These are phyloP conservation scores for Talaromyces stipitatus DNA, from an alignment of 495 filamentous ascomycete species.

Conservation along the genomic window DNA sequence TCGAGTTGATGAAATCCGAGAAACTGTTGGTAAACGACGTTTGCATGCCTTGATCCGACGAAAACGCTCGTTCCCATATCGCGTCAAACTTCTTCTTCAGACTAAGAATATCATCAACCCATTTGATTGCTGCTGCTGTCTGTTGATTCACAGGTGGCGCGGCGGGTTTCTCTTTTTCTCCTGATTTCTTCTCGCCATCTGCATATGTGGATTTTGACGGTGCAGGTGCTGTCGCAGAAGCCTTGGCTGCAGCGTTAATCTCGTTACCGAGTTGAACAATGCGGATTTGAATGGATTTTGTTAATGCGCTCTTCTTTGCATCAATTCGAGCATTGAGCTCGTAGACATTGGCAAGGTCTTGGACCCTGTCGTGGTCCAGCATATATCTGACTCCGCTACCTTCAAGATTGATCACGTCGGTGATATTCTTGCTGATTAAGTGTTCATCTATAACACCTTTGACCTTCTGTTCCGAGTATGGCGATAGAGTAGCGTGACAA, in stretches of 20 bases:
- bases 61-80: constrained; percentile 63
- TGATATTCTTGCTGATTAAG: constrained; percentile 65
- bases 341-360: constrained; percentile 72
- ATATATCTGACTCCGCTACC: constrained; percentile 77
- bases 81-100: constrained; percentile 87
- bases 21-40: constrained; percentile 79
- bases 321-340: constrained; percentile 73
- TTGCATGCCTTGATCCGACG: constrained; percentile 67
- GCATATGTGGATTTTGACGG: constrained; percentile 27
- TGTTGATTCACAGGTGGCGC: constrained; percentile 48
- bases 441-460: constrained; percentile 69
- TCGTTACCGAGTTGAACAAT: constrained; percentile 73
- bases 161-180: constrained; percentile 22
- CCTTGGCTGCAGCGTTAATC: constrained; percentile 60
- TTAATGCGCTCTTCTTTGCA: constrained; percentile 61
- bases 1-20: constrained; percentile 82
- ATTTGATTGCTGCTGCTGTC: constrained; percentile 80
- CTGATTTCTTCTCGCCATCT: constrained; percentile 37
- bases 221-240: constrained; percentile 14
- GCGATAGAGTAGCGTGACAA: constrained; percentile 68
- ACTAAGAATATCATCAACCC: constrained; percentile 83
- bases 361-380: constrained; percentile 80
- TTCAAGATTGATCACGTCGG: constrained; percentile 77
- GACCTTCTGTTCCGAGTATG: constrained; percentile 65
- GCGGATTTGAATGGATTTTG: constrained; percentile 59